phyloP scores from a whole-genome alignment of 108 stramenopile genomes.

The Phaeodactylum tricornutum region DNA sequence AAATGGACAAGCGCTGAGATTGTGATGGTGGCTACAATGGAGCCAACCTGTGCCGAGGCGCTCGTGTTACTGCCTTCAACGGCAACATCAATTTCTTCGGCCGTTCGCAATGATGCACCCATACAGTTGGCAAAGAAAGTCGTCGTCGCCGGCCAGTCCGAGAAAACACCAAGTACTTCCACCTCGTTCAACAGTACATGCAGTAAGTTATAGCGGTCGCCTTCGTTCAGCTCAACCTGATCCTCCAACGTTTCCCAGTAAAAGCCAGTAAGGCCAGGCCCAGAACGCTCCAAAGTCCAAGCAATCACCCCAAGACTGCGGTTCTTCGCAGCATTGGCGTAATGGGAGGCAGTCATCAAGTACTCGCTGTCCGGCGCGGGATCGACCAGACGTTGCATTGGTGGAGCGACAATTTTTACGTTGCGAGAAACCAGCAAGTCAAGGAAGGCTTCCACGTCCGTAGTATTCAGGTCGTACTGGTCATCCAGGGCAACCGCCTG shows the following conservation, averaged over 20 bases:
- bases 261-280: slow-evolving; percentile 33
- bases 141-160: slow-evolving; percentile 62
- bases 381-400: slow-evolving; percentile 37
- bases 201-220: slow-evolving; percentile 32
- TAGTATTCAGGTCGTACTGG: neutral
- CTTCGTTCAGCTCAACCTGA: slow-evolving; percentile 21
- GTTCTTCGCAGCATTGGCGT: slow-evolving; percentile 28
- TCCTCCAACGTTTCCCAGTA: slow-evolving; percentile 30
- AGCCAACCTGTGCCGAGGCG: too few species aligned
- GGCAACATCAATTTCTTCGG: too few species aligned
- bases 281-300: slow-evolving; percentile 60
- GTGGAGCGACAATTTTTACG: slow-evolving; percentile 50
- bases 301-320: slow-evolving; percentile 43
- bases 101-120: slow-evolving; percentile 9
- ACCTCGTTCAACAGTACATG: slow-evolving; percentile 37
- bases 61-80: too few species aligned
- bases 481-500: slow-evolving; percentile 43
- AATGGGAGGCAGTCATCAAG: slow-evolving; percentile 21
- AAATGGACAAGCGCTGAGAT: too few species aligned
- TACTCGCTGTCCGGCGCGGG: slow-evolving; percentile 8
- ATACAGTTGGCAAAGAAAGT: slow-evolving; percentile 67
- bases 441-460: neutral
- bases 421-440: slow-evolving; percentile 4
- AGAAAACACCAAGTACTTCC: slow-evolving; percentile 49
- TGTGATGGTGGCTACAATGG: too few species aligned